Conservation (phyloP, 164 flowering plant genomes). For the Echeveria elegans region DNA sequence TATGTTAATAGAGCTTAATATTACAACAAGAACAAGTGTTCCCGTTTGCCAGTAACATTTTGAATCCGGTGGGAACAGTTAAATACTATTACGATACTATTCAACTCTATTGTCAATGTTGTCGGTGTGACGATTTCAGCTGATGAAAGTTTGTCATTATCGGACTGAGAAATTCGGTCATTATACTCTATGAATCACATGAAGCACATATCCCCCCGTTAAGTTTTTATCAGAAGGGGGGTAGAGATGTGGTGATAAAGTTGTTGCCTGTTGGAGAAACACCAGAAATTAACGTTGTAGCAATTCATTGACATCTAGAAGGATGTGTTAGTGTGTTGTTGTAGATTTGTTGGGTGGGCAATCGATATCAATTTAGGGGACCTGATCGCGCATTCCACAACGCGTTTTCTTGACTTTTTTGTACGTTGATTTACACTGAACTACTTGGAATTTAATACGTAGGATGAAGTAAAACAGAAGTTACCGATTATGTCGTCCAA, state of each 20-base stretch:
- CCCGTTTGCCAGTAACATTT: neutral
- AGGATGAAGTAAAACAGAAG: too few species aligned
- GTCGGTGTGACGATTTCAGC: too few species aligned
- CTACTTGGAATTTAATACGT: neutral
- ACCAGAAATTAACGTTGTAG: neutral
- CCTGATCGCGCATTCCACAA: neutral
- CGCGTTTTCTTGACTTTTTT: conserved; percentile 8
- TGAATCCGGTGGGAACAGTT: neutral
- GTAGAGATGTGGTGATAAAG: neutral
- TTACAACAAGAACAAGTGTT: neutral
- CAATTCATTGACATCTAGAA: neutral
- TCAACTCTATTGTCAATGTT: too few species aligned
- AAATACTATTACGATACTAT: too few species aligned
- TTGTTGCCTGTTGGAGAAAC: neutral
- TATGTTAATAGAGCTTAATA: neutral
- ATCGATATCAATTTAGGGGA: neutral
- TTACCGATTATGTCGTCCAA: too few species aligned
- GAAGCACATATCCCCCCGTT: neutral
- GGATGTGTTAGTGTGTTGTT: neutral
- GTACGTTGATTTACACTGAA: neutral
- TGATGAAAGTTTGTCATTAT: too few species aligned
- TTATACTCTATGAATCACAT: neutral
- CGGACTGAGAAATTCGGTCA: too few species aligned
- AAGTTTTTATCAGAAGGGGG: too few species aligned
- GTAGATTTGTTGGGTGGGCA: conserved; percentile 2